Percentiles rank a stretch among this genome's conserved stretches.
Evolutionary conservation across 208 protist genomes (phyloP).

Genomic region (Leptomonas pyrrhocoris): DNA sequence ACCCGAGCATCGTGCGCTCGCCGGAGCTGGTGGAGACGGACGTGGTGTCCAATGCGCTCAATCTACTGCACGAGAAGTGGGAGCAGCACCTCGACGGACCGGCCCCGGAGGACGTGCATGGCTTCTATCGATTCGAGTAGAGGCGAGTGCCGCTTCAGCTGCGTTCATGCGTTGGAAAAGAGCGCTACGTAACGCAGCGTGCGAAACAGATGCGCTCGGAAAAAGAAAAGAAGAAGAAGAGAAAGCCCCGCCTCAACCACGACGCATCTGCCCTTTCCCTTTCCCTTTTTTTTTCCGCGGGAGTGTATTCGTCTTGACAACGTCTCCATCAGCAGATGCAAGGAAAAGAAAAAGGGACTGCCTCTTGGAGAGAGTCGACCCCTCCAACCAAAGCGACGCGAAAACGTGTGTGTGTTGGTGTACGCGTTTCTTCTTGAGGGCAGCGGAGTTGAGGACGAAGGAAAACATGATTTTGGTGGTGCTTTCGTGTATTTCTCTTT

Average conservation of each 20-base stretch:
- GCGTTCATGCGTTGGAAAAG: neutral
- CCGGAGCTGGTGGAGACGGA: constrained; percentile 33
- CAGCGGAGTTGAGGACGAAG: no score
- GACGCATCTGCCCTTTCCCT: neutral
- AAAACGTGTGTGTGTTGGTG: no score
- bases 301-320: no score
- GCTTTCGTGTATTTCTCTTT: no score
- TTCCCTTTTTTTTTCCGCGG: constrained; percentile 1
- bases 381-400: no score
- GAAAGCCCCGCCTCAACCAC: no score
- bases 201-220: neutral
- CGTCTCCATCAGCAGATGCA: neutral
- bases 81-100: constrained; percentile 65
- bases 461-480: no score
- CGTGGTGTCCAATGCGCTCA: constrained; percentile 56
- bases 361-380: no score
- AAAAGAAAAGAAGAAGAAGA: neutral
- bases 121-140: constrained; percentile 39
- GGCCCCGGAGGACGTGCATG: constrained; percentile 63
- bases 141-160: neutral
- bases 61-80: constrained; percentile 73
- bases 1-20: constrained; percentile 32
- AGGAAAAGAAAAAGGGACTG: no score
- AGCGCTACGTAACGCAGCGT: constrained; percentile 2
- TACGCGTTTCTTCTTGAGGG: no score